These are phyloP conservation scores for Daedalea quercina DNA, from an alignment of 768 basidiomycete species.

Conservation along the genomic window DNA sequence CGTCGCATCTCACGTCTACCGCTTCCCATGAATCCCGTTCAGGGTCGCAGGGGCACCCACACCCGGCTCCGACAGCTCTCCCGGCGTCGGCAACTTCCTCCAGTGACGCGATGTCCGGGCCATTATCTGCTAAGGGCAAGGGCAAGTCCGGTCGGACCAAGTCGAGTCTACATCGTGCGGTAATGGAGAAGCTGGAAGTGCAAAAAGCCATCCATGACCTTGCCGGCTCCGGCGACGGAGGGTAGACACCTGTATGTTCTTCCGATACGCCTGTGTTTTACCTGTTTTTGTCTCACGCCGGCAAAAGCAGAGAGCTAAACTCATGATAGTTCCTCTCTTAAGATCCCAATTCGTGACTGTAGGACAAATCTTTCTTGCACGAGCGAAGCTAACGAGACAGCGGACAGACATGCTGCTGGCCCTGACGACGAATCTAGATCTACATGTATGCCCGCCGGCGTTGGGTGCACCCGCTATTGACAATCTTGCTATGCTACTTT, in stretches of 20 bases:
- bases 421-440: no score
- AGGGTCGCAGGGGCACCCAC: background rate
- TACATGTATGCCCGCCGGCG: no score
- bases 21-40: background rate
- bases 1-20: constrained; percentile 46
- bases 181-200: constrained; percentile 70
- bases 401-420: no score
- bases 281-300: no score
- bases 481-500: no score
- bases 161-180: constrained; percentile 67
- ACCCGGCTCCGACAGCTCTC: background rate
- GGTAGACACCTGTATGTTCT: background rate
- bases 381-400: no score
- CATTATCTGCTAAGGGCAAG: constrained; percentile 16
- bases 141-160: constrained; percentile 23
- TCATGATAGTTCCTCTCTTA: no score
- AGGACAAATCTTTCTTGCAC: no score
- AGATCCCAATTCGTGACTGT: no score
- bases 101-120: constrained; percentile 4
- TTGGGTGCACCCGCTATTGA: no score
- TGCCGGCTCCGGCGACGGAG: constrained; percentile 6
- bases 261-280: background rate
- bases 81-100: constrained; percentile 1
- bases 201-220: constrained; percentile 61
- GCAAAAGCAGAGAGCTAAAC: no score